Percentiles rank a stretch among this genome's conserved stretches.
Evolutionary conservation across 371 early-diverging fungal genomes (phyloP).

Genomic region (Apophysomyces ossiformis): DNA sequence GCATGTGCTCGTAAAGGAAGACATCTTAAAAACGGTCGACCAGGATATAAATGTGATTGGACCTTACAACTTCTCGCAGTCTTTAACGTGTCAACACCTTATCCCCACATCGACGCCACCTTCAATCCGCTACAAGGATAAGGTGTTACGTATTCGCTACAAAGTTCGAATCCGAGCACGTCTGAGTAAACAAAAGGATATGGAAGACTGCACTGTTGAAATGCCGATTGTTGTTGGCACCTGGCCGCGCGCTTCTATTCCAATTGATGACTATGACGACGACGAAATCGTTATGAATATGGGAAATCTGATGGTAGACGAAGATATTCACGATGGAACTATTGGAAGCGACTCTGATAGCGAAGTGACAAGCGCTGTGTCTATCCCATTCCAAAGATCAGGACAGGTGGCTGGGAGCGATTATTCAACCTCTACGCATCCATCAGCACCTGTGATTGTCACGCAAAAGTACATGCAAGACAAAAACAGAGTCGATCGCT

Average conservation of each 20-base stretch:
- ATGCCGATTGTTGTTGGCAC: slow-evolving; percentile 44
- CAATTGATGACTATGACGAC: slow-evolving; percentile 49
- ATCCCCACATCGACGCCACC: slow-evolving; percentile 45
- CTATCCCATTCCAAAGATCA: background rate
- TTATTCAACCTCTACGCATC: background rate
- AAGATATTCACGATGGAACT: slow-evolving; percentile 13
- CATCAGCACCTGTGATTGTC: background rate
- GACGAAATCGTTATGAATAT: slow-evolving; percentile 25
- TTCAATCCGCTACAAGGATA: slow-evolving; percentile 33
- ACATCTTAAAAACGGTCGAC: slow-evolving; percentile 31
- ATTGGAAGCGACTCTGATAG: slow-evolving; percentile 1
- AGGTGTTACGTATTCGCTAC: slow-evolving; percentile 33
- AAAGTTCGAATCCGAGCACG: slow-evolving; percentile 32
- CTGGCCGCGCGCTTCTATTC: slow-evolving; percentile 41
- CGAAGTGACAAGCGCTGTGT: background rate
- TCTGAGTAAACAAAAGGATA: slow-evolving; percentile 17
- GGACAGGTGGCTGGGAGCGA: background rate
- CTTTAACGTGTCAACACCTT: slow-evolving; percentile 30
- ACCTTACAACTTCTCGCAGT: slow-evolving; percentile 40
- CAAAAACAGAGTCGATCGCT: slow-evolving; percentile 17
- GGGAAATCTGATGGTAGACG: slow-evolving; percentile 27
- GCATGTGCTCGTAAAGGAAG: slow-evolving; percentile 29
- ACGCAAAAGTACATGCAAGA: background rate
- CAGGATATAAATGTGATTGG: slow-evolving; percentile 43
- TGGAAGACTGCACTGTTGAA: slow-evolving; percentile 22